Percentiles rank a stretch among this genome's conserved stretches.
Evolutionary conservation across 805 yeast genomes (phyloP).

Genomic region (Saccharomyces mikatae): DNA sequence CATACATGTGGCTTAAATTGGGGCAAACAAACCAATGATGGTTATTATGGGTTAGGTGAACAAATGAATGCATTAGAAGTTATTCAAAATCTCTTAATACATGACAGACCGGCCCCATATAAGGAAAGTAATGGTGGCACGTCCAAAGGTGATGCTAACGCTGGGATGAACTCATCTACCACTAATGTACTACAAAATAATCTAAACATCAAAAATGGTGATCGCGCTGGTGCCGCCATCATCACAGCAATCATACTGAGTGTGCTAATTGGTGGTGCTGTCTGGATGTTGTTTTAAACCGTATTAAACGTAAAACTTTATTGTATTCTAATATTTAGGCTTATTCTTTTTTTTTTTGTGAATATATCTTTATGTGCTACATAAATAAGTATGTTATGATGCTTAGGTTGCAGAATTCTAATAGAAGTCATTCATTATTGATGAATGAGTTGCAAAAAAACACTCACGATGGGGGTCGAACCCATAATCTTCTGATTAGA

Average conservation of each 20-base stretch:
- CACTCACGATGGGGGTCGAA: constrained; percentile 51
- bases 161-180: constrained; percentile 39
- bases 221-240: constrained; percentile 85
- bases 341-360: not conserved
- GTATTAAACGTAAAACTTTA: not conserved
- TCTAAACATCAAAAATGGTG: constrained; percentile 48
- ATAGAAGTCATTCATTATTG: no score
- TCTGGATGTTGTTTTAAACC: constrained; percentile 66
- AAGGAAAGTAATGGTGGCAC: constrained; percentile 47
- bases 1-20: constrained; percentile 72
- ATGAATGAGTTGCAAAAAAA: no score
- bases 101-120: constrained; percentile 43
- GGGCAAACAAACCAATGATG: constrained; percentile 54
- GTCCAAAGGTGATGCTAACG: constrained; percentile 46
- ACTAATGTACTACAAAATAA: constrained; percentile 30
- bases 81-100: constrained; percentile 42
- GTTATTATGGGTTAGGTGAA: constrained; percentile 65
- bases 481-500: constrained; percentile 50
- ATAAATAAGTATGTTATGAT: not conserved
- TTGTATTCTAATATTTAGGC: not conserved
- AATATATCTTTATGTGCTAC: not conserved
- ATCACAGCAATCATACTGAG: constrained; percentile 69
- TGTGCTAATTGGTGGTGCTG: constrained; percentile 51
- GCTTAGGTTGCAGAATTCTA: not conserved
- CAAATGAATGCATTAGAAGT: constrained; percentile 68